Evolutionary conservation across 805 yeast genomes (phyloP), one percentile per base, ranked within the genome.

Genomic region (Cyberlindnera mrakii): DNA sequence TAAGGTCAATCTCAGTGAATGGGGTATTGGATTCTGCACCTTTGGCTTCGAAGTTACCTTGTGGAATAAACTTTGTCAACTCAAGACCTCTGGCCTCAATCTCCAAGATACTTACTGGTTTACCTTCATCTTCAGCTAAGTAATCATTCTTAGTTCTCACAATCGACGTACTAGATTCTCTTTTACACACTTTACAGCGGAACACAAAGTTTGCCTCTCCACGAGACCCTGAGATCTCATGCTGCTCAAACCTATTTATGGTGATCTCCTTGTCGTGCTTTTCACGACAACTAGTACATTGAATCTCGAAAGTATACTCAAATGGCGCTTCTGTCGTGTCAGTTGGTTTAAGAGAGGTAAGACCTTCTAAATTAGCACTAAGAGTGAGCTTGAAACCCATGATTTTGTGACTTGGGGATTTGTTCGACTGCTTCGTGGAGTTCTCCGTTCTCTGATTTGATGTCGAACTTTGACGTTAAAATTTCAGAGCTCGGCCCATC

Each of bases 21-120:
- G 59, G 62, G 9, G 83, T 69, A 11, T 65, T 62, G 3, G 76
- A 60, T 13, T 75, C 80, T 6, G 10, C 69, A 11, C 85, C 85
- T 33, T 57, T 65, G 43, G 84, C 80, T 27, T 59, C 53, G 59
- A 84, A 84, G 35, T 59, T 62, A 0, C 91, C 93, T 31, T 72
- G 74, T 3, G 95, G 85, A 15, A 77, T 61, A 51, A 88, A 89
- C 43, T 77, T 77, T 9, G 69, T 66, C 29, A 89, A 66, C 40
- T 86, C 95, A 34, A 87, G 62, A 3, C 99, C 99, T 53, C 99
- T 78, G 39, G 89, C 75, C 56, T 93, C 98, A 43, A 93, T 77
- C 34, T 78, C 78, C 27, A 89, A 67, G 27, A 90, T 57, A 2
- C 64, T 53, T n/a, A 66, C 73, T 35, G 68, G 59, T 50, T 72